Conservation (phyloP, 768 basidiomycete species). For the Suillus discolor region DNA sequence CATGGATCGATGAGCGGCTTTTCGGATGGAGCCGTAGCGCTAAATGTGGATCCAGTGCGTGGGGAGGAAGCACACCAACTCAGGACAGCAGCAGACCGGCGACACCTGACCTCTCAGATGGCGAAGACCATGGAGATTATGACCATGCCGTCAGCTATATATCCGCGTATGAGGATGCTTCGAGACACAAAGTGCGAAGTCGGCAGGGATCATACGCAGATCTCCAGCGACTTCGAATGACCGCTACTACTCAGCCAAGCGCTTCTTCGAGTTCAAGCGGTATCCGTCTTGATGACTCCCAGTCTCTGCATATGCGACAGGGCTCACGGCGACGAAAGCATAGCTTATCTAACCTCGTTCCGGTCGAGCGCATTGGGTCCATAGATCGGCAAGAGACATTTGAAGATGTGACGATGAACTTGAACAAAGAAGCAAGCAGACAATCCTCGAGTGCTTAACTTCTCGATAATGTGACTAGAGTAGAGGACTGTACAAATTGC, state of each 20-base stretch:
- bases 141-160: conserved; percentile 82
- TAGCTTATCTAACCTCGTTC: conserved; percentile 66
- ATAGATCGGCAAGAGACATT: conserved; percentile 62
- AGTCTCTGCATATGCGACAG: conserved; percentile 46
- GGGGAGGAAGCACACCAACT: conserved; percentile 61
- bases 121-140: conserved; percentile 89
- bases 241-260: conserved; percentile 18
- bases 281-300: conserved; percentile 33
- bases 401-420: conserved; percentile 59
- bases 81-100: conserved; percentile 64
- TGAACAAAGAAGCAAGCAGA: conserved; percentile 65
- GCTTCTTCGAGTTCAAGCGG: conserved; percentile 18
- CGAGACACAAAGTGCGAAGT: conserved; percentile 52
- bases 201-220: conserved; percentile 81
- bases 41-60: conserved; percentile 81
- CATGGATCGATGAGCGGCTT: conserved; percentile 91
- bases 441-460: conserved; percentile 25
- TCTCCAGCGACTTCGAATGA: conserved; percentile 64
- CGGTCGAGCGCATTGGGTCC: conserved; percentile 63
- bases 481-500: conserved; percentile 19
- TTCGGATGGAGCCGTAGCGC: conserved; percentile 90
- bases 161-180: conserved; percentile 48
- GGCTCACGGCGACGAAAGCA: conserved; percentile 56
- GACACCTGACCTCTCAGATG: conserved; percentile 80
- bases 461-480: conserved; percentile 21